These are phyloP conservation scores for Komagataella mondaviorum DNA, from an alignment of 805 yeast species.

Conservation along the genomic window DNA sequence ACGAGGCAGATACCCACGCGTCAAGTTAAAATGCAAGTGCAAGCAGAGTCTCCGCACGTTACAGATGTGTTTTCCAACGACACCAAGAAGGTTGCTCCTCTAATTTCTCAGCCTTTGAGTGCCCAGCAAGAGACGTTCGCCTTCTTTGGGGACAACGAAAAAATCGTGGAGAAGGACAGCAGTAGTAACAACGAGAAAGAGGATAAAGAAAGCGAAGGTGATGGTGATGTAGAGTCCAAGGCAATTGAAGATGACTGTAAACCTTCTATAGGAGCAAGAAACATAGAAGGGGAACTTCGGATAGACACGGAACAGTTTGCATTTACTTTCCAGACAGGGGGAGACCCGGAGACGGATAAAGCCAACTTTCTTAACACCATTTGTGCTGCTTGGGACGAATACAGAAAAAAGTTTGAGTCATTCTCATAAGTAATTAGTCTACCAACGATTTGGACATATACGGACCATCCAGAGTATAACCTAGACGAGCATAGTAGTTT, in stretches of 20 bases:
- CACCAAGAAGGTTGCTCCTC: slow-evolving; percentile 1
- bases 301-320: slow-evolving; percentile 1
- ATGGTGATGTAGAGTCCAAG: slow-evolving; percentile 1
- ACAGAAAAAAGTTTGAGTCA: background rate
- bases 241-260: slow-evolving; percentile 3
- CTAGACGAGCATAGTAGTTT: slow-evolving; percentile 85
- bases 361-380: background rate
- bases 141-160: background rate
- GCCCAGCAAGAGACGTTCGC: slow-evolving; percentile 2
- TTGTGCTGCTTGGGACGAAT: slow-evolving; percentile 2
- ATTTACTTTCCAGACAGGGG: background rate
- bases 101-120: slow-evolving; percentile 1
- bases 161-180: background rate
- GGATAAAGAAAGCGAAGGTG: background rate
- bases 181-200: background rate
- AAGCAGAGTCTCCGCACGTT: background rate
- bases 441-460: slow-evolving; percentile 70
- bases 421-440: background rate
- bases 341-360: background rate
- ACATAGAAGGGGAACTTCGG: slow-evolving; percentile 1
- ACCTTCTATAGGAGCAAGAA: background rate
- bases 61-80: slow-evolving; percentile 2
- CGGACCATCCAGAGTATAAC: slow-evolving; percentile 90
- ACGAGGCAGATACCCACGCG: background rate
- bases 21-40: background rate